These are phyloP conservation scores for Stagonosporopsis cucurbitacearum DNA, from an alignment of 2,329 filamentous ascomycete species.

Conservation along the genomic window DNA sequence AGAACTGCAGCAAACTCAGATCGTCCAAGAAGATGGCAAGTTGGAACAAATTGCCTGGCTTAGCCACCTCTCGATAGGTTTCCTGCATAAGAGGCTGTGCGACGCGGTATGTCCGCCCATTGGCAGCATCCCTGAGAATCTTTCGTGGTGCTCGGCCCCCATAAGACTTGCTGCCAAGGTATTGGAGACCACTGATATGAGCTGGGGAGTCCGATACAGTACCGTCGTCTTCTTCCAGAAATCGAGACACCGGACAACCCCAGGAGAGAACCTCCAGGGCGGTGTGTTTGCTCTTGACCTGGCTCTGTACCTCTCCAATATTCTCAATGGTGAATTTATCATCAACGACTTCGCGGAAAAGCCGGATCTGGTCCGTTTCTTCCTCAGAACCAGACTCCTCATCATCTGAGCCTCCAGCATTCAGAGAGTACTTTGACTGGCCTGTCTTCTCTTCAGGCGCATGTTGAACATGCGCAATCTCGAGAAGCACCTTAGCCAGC, in stretches of 20 bases:
- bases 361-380: constrained; percentile 42
- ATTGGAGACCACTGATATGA: neutral
- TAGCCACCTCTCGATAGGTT: neutral
- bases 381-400: constrained; percentile 34
- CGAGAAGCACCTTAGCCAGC: constrained; percentile 69
- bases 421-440: constrained; percentile 58
- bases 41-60: constrained; percentile 35
- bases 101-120: constrained; percentile 5
- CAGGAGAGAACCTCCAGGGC: constrained; percentile 62
- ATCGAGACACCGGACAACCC: constrained; percentile 18
- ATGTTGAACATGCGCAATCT: constrained; percentile 75
- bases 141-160: constrained; percentile 5
- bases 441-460: constrained; percentile 56
- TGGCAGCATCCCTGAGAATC: constrained; percentile 15
- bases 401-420: constrained; percentile 35
- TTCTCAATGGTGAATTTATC: constrained; percentile 78
- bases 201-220: neutral
- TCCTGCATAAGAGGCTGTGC: neutral
- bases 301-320: constrained; percentile 70
- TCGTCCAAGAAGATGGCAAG: constrained; percentile 39
- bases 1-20: constrained; percentile 22
- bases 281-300: constrained; percentile 68
- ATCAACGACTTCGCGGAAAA: constrained; percentile 63
- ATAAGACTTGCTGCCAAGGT: neutral
- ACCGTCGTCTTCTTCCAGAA: constrained; percentile 11